A percentile compares a stretch with the other conserved stretches of the same genome.
Evolutionary conservation across 805 yeast species (phyloP).

Genomic region (Candida lessepsii): DNA sequence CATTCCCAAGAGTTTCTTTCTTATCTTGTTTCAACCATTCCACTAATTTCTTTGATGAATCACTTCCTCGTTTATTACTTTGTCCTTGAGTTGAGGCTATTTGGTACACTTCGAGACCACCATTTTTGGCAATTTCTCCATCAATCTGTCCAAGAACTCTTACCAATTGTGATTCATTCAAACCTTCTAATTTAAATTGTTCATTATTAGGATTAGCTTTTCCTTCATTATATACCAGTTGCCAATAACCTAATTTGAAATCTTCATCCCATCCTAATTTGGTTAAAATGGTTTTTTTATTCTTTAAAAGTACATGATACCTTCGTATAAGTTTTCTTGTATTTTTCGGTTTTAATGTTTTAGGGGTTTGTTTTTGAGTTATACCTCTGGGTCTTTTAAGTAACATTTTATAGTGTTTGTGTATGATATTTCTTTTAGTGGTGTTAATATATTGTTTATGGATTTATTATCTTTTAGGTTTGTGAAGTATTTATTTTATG

Average conservation of each 20-base stretch:
- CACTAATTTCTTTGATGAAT: conserved; percentile 79
- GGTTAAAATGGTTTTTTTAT: conserved; percentile 41
- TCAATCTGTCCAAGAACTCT: conserved; percentile 52
- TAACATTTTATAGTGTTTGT: conserved; percentile 21
- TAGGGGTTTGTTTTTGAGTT: conserved; percentile 37
- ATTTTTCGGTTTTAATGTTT: conserved; percentile 59
- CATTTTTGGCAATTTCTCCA: conserved; percentile 59
- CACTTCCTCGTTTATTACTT: conserved; percentile 77
- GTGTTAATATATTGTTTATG: too few species aligned
- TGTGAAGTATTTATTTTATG: too few species aligned
- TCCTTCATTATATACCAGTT: conserved; percentile 10
- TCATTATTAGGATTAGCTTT: not conserved
- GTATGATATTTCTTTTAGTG: too few species aligned
- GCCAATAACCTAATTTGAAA: conserved; percentile 10
- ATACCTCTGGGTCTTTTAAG: conserved; percentile 33
- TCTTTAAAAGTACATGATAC: conserved; percentile 69
- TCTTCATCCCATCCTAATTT: conserved; percentile 22
- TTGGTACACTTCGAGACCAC: conserved; percentile 81
- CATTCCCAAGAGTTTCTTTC: conserved; percentile 20
- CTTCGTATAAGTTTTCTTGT: conserved; percentile 76
- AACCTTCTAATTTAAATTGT: conserved; percentile 10
- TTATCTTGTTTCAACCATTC: conserved; percentile 54
- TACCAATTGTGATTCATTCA: conserved; percentile 19
- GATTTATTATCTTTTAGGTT: too few species aligned
- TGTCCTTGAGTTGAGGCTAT: conserved; percentile 87